Base-by-base conservation (phyloP, 2,329 filamentous ascomycete species). In the Fusarium sp. region DNA sequence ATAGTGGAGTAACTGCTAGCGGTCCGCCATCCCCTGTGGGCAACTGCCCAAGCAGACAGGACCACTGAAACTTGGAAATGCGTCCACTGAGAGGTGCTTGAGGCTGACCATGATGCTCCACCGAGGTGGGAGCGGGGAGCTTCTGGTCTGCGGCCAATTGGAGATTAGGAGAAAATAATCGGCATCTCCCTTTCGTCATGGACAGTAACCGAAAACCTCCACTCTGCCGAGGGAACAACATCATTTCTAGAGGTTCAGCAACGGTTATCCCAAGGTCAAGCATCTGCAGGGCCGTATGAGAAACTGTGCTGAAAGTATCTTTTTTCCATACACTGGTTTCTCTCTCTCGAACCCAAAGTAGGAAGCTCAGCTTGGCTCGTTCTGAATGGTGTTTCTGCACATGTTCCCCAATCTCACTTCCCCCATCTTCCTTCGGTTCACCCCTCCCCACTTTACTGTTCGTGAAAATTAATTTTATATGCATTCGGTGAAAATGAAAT, bases 161-260 rank as follows among this genome's bases (percentile, higher is more conserved):
- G 6, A 5, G 19, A 6, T 13, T 17, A 57, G 51, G 36, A 65
- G 64, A 76, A 76, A 73, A 76, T 75, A 76, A 76, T 76, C 73
- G 69, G 68, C 64, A 66, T 55, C 56, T 71, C 62, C 65, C 67
- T 74, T 70, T 76, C 74, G 73, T 76, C 74, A 76, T 76, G 57
- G 71, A 62, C 57, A 54, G 63, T 75, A 73, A 71, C 72, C 72
- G 72, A 74, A 73, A 73, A 70, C 72, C 72, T 74, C 72, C 72
- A 74, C 72, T 74, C 66, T 74, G 58, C 72, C 72, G 72, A 74
- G 72, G 72, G 64, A 73, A 52, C 59, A 65, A 56, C 57, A 56
- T 65, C 50, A 49, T 55, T 45, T 54, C 57, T 36, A 49, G 54
- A 54, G 34, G 28, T 46, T 59, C 21, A 66, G 57, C 54, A 55